Evolutionary conservation across 768 basidiomycete genomes (phyloP).

Genomic region (Panaeolus cyanescens): DNA sequence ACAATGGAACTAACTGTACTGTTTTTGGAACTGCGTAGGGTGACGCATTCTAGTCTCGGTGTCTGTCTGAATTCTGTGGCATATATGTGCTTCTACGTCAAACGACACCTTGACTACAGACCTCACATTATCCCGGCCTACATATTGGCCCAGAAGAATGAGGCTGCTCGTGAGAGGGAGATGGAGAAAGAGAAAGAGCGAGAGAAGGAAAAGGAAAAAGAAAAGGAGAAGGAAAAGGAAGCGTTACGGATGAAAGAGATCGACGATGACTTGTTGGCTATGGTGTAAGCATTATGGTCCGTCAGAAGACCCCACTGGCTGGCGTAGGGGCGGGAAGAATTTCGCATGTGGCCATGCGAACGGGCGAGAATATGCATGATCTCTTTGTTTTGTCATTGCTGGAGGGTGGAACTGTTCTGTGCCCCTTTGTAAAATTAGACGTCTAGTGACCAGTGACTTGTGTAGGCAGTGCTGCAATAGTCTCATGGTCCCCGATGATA

Average conservation of each 20-base stretch:
- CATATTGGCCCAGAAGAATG: conserved; percentile 63
- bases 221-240: conserved; percentile 40
- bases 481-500: not conserved
- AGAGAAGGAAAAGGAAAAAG: conserved; percentile 57
- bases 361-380: not conserved
- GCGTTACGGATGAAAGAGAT: conserved; percentile 59
- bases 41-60: conserved; percentile 68
- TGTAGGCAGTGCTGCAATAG: not conserved
- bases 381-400: not conserved
- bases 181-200: conserved; percentile 50
- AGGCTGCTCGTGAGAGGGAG: conserved; percentile 51
- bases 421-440: conserved; percentile 1
- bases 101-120: conserved; percentile 85
- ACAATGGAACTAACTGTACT: conserved; percentile 8
- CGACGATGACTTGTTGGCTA: conserved; percentile 66
- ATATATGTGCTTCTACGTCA: conserved; percentile 97
- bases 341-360: conserved; percentile 1
- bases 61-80: conserved; percentile 73
- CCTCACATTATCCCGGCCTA: conserved; percentile 70
- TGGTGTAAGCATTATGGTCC: conserved; percentile 27
- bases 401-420: not conserved
- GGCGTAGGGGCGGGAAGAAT: not conserved
- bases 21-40: conserved; percentile 45
- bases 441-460: not conserved
- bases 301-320: not conserved